phyloP scores from a whole-genome alignment of 73 alveolate species.

The Paramecium pentaurelia region DNA sequence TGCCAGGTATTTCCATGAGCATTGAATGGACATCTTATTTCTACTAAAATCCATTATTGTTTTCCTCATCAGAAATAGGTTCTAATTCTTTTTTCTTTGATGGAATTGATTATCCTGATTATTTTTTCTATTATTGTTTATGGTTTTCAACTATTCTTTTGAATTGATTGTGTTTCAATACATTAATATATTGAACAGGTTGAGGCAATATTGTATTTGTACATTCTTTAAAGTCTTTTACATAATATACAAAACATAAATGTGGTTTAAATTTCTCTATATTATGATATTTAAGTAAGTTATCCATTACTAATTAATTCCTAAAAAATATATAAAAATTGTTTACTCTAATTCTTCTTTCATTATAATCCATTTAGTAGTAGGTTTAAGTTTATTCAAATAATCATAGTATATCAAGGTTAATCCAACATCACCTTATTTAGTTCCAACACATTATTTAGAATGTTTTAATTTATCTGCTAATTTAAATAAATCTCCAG shows the following conservation, averaged over 20 bases:
- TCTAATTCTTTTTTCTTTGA: background rate
- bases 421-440: background rate
- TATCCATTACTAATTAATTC: background rate
- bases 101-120: background rate
- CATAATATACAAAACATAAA: background rate
- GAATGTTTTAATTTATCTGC: background rate
- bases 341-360: background rate
- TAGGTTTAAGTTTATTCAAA: background rate
- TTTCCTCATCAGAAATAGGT: conserved; percentile 34
- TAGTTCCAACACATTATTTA: background rate
- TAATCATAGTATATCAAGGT: background rate
- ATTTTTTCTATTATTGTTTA: background rate
- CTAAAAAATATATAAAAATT: background rate
- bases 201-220: background rate
- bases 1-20: conserved; percentile 24
- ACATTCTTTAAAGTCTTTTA: background rate
- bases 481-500: conserved; percentile 10
- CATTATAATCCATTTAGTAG: conserved; percentile 30
- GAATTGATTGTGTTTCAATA: background rate
- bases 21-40: background rate
- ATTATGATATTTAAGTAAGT: background rate
- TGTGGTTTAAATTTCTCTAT: conserved; percentile 34
- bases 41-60: background rate
- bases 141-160: background rate
- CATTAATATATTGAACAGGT: background rate